Evolutionary conservation across 768 basidiomycete genomes (phyloP).

Genomic region (Grammothele lineata): DNA sequence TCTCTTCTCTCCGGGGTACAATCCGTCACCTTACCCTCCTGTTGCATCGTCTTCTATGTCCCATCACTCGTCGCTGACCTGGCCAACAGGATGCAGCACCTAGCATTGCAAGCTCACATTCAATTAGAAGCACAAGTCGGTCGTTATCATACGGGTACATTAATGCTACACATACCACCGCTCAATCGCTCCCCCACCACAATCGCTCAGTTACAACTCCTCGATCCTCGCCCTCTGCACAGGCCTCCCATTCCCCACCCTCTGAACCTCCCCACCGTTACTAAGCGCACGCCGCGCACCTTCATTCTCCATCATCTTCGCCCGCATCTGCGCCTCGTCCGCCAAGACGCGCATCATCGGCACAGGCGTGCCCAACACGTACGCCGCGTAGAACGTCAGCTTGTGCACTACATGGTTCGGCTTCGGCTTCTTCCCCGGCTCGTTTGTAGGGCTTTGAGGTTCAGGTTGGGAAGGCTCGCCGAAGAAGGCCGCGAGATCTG

Average conservation of each 20-base stretch:
- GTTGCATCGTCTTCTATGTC: no score
- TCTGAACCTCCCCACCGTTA: neutral
- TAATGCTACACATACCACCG: no score
- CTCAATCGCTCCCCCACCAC: no score
- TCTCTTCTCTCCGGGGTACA: no score
- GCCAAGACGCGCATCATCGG: slow-evolving; percentile 36
- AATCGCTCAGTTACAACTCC: slow-evolving; percentile 5
- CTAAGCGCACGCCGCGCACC: no score
- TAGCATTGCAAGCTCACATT: no score
- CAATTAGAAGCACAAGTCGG: no score
- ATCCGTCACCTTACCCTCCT: no score
- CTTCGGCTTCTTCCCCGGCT: neutral
- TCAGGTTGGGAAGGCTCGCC: slow-evolving; percentile 11
- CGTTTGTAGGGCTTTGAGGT: no score
- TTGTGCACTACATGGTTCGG: slow-evolving; percentile 48
- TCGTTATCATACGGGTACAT: no score
- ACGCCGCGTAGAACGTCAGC: slow-evolving; percentile 66
- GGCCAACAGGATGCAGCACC: no score
- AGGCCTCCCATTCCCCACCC: neutral
- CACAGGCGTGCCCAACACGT: slow-evolving; percentile 47
- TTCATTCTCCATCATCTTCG: slow-evolving; percentile 25
- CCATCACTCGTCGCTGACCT: no score
- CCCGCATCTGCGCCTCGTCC: slow-evolving; percentile 35
- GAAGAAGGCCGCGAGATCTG: slow-evolving; percentile 50
- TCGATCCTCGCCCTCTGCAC: slow-evolving; percentile 5